Evolutionary conservation across 2,329 filamentous ascomycete genomes (phyloP), one percentile per base, ranked within the genome.

Genomic region (Hypoxylon sp.): DNA sequence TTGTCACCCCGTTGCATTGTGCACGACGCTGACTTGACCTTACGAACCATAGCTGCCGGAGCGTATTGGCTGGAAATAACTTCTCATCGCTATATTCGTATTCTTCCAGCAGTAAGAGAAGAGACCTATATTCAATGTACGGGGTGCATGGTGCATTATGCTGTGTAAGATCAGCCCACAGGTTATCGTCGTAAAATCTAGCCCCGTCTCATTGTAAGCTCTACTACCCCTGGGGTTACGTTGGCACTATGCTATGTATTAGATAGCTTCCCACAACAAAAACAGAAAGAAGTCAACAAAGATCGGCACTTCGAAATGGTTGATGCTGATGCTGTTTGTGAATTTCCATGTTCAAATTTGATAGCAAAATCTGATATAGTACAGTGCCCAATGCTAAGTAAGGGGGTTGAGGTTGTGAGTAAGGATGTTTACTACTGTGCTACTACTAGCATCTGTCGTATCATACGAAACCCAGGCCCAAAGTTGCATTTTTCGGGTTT

Each of bases 141-240:
- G 48, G 27, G 16, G 23, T 56, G 49, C 49, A 53, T 57, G 19
- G n/a, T 38, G 35, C 31, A 43, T 29, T 9, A 53, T 53, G 53
- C 21, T 30, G 53, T 53, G 53, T 27, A 32, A 56, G 11, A 43
- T 52, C 29, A 52, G 25, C 29, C 40, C 16, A 31, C 13, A 36
- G 16, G 31, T 23, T n/a, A n/a, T 27, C 21, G 21, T 41, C 40
- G 20, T 38, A n/a, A 46, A 26, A 53, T 53, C 44, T 57, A 46
- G 53, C 44, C 44, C 26, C 17, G 30, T 42, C 43, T 37, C 25
- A 31, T 42, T 36, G 40, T 17, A 40, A 41, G 46, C 23, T 29
- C 21, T 51, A 37, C 19, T 37, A 46, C 49, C 30, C 15, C 40
- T 20, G 32, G 31, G 43, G 53, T 44, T 37, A 20, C 43, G 32